Conservation (phyloP, 1,139 yeast species). For the Spencermartinsiella ligniputridi region DNA sequence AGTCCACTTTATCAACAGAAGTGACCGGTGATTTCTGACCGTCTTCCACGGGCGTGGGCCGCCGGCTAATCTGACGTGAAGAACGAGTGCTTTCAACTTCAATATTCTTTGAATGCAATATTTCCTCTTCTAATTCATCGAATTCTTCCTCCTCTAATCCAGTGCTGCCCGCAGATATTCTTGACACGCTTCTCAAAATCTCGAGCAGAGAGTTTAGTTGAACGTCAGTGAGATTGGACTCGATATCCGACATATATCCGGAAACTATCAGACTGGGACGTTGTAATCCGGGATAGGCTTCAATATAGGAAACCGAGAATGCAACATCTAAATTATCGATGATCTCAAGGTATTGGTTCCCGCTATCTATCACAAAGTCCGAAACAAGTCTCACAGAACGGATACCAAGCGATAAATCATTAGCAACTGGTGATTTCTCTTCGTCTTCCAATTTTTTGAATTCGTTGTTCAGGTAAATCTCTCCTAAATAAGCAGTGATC, state of each 20-base stretch:
- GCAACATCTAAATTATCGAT: slow-evolving; percentile 65
- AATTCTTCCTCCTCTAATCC: slow-evolving; percentile 56
- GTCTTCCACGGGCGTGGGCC: slow-evolving; percentile 2
- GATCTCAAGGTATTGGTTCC: slow-evolving; percentile 55
- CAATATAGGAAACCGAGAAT: slow-evolving; percentile 57
- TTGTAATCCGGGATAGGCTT: slow-evolving; percentile 31
- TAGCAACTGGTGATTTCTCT: slow-evolving; percentile 24
- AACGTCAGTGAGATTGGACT: slow-evolving; percentile 67
- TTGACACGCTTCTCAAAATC: slow-evolving; percentile 53
- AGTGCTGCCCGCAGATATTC: slow-evolving; percentile 47
- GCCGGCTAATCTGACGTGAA: slow-evolving; percentile 9
- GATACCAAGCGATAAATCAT: slow-evolving; percentile 61
- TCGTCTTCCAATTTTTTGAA: slow-evolving; percentile 39
- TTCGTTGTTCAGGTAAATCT: slow-evolving; percentile 63
- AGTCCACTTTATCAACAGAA: slow-evolving; percentile 20
- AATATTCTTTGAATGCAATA: slow-evolving; percentile 22
- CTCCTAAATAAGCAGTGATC: slow-evolving; percentile 76
- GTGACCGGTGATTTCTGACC: slow-evolving; percentile 3
- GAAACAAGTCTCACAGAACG: slow-evolving; percentile 67
- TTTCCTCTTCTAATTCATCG: slow-evolving; percentile 41
- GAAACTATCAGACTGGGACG: slow-evolving; percentile 51
- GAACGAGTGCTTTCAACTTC: slow-evolving; percentile 8
- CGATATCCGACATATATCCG: slow-evolving; percentile 65
- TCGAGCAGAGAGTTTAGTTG: slow-evolving; percentile 61
- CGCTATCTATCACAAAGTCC: slow-evolving; percentile 46